Evolutionary conservation across 257 asterid species (phyloP), one percentile per base, ranked within the genome.

Genomic region (Gentiana straminea): DNA sequence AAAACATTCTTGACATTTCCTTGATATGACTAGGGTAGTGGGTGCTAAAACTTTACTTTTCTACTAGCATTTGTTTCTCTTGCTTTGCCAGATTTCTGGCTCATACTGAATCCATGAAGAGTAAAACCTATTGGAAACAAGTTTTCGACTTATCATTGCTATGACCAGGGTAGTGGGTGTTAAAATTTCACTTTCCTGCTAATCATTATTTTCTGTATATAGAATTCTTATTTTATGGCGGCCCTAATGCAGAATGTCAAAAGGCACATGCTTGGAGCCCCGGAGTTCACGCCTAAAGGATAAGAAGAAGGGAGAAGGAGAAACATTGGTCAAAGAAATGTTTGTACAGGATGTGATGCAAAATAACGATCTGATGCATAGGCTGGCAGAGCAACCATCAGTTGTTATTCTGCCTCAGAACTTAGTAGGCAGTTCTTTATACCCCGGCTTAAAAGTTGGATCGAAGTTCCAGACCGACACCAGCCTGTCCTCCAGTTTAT

Each of bases 241-340:
- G 46, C 10, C 45, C 59, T 59, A 12, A 33, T 69, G 73, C 84
- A 92, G 99, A 49, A 74, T 71, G 61, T 82, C 93, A 2, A 81
- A 81, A 68, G 72, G 70, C 67, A 69, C 74, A 50, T 55, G 67
- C 52, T 46, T 33, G 71, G 94, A 83, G 74, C 97, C 99, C 34
- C 73, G 97, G 69, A 92, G 99, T 79, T 85, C 91, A 15, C 79
- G 99, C 38, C 63, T 88, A 54, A 92, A 82, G 81, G 94, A 88
- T 65, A 89, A 75, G 75, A 88, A 80, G 80, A 92, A 71, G 73
- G 79, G 79, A 55, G 99, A 85, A 73, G 97, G 97, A 66, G 95
- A 92, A 72, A 73, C 62, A 71, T 73, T 92, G 75, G 83, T 92
- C 59, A 92, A 92, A 75, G 86, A 88, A 62, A 71, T 78, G 13